Evolutionary conservation across 1,284 basidiomycete species (phyloP), one percentile per base, ranked within the genome.

Genomic region (Singerocomus rubriflavus): DNA sequence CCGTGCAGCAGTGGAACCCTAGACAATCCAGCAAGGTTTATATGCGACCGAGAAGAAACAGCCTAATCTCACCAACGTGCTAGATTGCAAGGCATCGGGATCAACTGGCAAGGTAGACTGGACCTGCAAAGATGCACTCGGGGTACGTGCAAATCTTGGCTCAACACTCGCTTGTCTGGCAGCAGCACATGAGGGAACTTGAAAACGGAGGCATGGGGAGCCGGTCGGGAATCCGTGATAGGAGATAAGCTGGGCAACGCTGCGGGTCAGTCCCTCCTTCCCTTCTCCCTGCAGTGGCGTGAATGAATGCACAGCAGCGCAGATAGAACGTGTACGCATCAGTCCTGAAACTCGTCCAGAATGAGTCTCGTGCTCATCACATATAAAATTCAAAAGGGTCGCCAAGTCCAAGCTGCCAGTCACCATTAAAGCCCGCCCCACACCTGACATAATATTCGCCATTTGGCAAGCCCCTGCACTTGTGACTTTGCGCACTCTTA

Each of bases 371-470:
- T 17, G 7, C 4, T 10, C 12, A 25, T 36, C 33, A 4, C 32
- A 16, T 59, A 56, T 59, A 52, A 46, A 56, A 5, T 21, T 21
- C 21, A 21, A 21, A 21, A 21, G 21, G 21, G 21, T 21, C 21
- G 21, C 29, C 1, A 26, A 8, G 30, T 27, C n/a, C 31, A 17
- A 43, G 11, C n/a, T 30, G 17, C 7, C 14, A 25, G n/a, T 7
- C 13, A 3, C 46, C 44, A 6, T 17, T n/a, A n/a, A 38, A 44
- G 35, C 14, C 10, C 21, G 5, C 8, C 25, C 14, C 10, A 13
- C 12, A n/a, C 12, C 56, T 61, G 52, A 58, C 57, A 46, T 61
- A 58, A 58, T 41, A 21, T 21, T 5, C 31, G 21, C 26, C 44
- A 35, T 38, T 45, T 48, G 17, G 13, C 34, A 12, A 29, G 35